phyloP scores from a whole-genome alignment of 2,329 filamentous ascomycete genomes.

The Xylariaceae sp. region DNA sequence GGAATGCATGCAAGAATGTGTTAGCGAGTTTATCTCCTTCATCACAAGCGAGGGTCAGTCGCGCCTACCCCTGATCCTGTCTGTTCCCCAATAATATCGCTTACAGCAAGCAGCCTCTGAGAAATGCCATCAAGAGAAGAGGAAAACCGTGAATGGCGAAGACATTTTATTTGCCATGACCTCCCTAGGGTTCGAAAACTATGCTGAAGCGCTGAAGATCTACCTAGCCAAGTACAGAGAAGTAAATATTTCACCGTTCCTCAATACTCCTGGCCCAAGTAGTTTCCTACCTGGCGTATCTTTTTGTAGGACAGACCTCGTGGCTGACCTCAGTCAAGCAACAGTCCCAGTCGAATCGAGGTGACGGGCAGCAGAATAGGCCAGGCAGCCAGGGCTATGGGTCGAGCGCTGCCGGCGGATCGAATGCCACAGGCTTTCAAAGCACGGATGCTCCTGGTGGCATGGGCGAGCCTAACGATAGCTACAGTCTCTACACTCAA shows the following conservation, averaged over 20 bases:
- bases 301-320: neutral
- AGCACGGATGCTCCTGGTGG: slow-evolving; percentile 39
- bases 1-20: slow-evolving; percentile 99
- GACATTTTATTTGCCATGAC: slow-evolving; percentile 99
- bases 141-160: slow-evolving; percentile 98
- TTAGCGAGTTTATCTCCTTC: slow-evolving; percentile 99
- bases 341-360: slow-evolving; percentile 75
- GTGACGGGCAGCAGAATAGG: slow-evolving; percentile 46
- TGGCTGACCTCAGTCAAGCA: slow-evolving; percentile 33
- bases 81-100: slow-evolving; percentile 6
- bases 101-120: slow-evolving; percentile 68
- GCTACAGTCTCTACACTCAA: slow-evolving; percentile 49
- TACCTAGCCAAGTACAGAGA: slow-evolving; percentile 97
- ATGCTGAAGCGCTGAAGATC: slow-evolving; percentile 95
- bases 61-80: neutral
- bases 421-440: slow-evolving; percentile 40
- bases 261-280: neutral
- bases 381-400: slow-evolving; percentile 51
- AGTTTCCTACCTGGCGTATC: neutral
- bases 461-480: slow-evolving; percentile 39
- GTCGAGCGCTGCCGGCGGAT: slow-evolving; percentile 34
- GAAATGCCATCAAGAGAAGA: slow-evolving; percentile 98
- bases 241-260: slow-evolving; percentile 47
- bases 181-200: slow-evolving; percentile 97
- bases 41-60: slow-evolving; percentile 93